Conservation (phyloP, 2,329 filamentous ascomycete genomes). For the Fusarium mexicanum region DNA sequence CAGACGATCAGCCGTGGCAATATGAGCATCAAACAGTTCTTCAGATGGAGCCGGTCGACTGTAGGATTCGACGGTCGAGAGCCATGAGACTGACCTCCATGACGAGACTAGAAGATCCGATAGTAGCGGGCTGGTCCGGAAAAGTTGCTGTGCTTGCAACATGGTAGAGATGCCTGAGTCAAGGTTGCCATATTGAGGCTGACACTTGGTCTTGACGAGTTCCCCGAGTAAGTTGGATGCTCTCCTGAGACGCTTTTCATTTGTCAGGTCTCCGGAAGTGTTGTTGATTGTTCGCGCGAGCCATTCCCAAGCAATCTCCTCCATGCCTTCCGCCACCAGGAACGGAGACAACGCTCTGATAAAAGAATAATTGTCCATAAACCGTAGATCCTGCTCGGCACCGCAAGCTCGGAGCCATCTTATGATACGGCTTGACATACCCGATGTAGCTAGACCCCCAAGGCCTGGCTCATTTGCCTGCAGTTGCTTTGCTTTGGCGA, state of each 20-base stretch:
- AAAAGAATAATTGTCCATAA: constrained; percentile 54
- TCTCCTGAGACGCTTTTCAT: constrained; percentile 40
- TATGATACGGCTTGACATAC: constrained; percentile 59
- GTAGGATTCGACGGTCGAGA: constrained; percentile 62
- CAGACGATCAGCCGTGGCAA: constrained; percentile 56
- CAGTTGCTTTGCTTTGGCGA: constrained; percentile 57
- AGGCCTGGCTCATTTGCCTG: constrained; percentile 41
- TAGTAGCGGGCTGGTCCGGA: constrained; percentile 49
- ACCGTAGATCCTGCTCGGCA: constrained; percentile 56
- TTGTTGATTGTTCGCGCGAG: constrained; percentile 53
- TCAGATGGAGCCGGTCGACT: constrained; percentile 57
- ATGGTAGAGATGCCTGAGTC: constrained; percentile 62
- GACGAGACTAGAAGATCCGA: constrained; percentile 51
- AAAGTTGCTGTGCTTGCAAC: constrained; percentile 56
- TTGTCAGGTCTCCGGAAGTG: constrained; percentile 27
- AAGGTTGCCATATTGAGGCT: constrained; percentile 53
- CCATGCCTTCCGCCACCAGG: constrained; percentile 62
- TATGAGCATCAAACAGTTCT: constrained; percentile 62
- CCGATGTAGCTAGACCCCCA: constrained; percentile 51
- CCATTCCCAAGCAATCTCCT: constrained; percentile 64
- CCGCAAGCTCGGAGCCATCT: constrained; percentile 65
- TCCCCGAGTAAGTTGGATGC: constrained; percentile 49
- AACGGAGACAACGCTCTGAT: constrained; percentile 58
- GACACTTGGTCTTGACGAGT: constrained; percentile 56
- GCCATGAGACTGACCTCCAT: constrained; percentile 62